phyloP scores from a whole-genome alignment of 2,329 filamentous ascomycete species.

The Aspergillus fructus region DNA sequence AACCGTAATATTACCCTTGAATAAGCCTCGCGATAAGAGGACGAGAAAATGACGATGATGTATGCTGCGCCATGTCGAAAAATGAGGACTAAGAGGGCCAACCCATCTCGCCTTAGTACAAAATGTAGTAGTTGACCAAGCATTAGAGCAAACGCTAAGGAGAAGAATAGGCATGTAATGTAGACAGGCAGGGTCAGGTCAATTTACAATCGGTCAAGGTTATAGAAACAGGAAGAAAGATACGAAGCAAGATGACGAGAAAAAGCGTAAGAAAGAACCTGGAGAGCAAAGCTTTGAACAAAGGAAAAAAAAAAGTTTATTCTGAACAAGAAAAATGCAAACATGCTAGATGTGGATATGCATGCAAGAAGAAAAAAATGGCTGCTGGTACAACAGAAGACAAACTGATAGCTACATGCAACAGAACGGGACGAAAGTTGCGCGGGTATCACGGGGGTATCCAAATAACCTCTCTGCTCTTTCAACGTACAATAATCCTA shows the following conservation, averaged over 20 bases:
- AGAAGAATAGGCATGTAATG: conserved; percentile 1
- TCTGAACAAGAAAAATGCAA: conserved; percentile 23
- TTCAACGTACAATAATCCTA: conserved; percentile 22
- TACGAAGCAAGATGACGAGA: conserved; percentile 5
- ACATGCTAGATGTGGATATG: conserved; percentile 37
- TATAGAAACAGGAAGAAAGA: conserved; percentile 10
- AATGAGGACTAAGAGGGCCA: background rate
- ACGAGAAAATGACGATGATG: background rate
- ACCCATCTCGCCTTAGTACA: conserved; percentile 3
- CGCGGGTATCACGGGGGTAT: conserved; percentile 41
- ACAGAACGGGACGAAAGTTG: conserved; percentile 33
- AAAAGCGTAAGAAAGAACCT: conserved; percentile 11
- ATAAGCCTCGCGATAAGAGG: conserved; percentile 5
- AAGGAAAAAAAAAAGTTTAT: conserved; percentile 25
- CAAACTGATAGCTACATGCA: conserved; percentile 37
- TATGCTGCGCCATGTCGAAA: background rate
- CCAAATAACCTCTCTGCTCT: conserved; percentile 39
- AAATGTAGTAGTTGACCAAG: conserved; percentile 2
- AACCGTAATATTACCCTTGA: conserved; percentile 19
- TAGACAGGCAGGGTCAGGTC: conserved; percentile 4
- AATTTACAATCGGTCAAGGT: conserved; percentile 15
- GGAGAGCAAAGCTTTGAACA: conserved; percentile 20
- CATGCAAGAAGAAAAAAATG: conserved; percentile 26
- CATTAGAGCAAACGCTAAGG: conserved; percentile 4
- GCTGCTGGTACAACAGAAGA: conserved; percentile 28